Evolutionary conservation across 495 filamentous ascomycete genomes (phyloP), one percentile per base, ranked within the genome.

Genomic region (Daldinia concentrica): DNA sequence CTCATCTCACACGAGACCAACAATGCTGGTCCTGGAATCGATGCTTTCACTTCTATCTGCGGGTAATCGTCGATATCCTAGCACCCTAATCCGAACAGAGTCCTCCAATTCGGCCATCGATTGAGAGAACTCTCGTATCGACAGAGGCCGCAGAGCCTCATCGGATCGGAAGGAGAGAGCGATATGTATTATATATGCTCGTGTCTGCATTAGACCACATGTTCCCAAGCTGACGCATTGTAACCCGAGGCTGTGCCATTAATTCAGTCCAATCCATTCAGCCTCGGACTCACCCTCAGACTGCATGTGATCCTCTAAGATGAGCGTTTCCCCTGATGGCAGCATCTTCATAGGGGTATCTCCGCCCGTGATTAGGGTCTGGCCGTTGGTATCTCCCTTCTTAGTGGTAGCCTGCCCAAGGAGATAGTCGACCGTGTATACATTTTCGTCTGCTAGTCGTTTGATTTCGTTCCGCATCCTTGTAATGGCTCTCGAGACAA

Each of bases 401-500:
- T 71, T 76, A 6, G 60, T 73, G 37, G 48, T 68, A 11, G 79
- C 80, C 67, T 85, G 83, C 1, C 79, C 79, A 9, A 85, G 79
- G 56, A 99, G 82, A 78, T 94, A 98, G 66, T 95, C 92, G 34
- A 98, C 86, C 74, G 89, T 89, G 77, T 94, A 95, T 27, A 88
- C 80, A 74, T 98, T 98, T 78, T 93, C 91, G 75, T 98, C 93
- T 1, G 91, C 92, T 65, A 97, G 77, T 60, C 86, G 85, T 77
- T 89, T 86, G 63, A 93, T 80, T 57, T 92, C 91, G 39, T 88
- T 89, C 71, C 90, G 88, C 76, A 98, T 92, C 68, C 91, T 89
- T 64, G 86, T 84, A 17, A 97, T 85, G 24, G 89, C 93, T 60
- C 92, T 87, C 66, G 91, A 88, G 22, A 97, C 89, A 51, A 89